Percentiles rank a stretch among this genome's conserved stretches.
These are phyloP conservation scores for Lachancea dasiensis DNA, from an alignment of 805 yeast species.

Conservation along the genomic window DNA sequence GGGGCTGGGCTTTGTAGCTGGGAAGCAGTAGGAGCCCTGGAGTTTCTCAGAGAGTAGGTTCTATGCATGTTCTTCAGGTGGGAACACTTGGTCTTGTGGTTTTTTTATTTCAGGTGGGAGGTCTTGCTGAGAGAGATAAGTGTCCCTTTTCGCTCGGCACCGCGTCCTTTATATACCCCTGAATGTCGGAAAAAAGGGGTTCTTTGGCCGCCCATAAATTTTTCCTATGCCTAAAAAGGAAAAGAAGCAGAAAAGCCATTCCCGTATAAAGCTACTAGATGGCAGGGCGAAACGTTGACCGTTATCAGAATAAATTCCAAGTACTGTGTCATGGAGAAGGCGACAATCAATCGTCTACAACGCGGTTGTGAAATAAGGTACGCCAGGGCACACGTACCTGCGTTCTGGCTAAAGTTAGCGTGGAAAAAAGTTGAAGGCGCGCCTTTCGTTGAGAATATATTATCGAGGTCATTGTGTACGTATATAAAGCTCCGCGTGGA, in stretches of 20 bases:
- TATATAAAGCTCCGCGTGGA: no score
- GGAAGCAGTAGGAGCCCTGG: slow-evolving; percentile 96
- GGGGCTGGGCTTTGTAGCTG: slow-evolving; percentile 95
- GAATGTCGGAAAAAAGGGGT: not conserved
- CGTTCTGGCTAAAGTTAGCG: no score
- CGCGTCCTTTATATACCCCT: not conserved
- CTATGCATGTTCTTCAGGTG: slow-evolving; percentile 65
- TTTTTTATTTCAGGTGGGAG: not conserved
- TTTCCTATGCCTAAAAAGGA: slow-evolving; percentile 1
- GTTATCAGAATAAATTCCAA: no score
- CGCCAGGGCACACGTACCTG: no score
- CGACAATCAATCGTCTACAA: no score
- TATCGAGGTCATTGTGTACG: no score
- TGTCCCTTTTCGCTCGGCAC: not conserved
- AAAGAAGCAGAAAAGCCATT: not conserved
- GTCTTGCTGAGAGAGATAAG: not conserved
- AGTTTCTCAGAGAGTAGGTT: slow-evolving; percentile 92
- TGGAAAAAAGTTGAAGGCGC: no score
- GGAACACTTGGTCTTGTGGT: no score
- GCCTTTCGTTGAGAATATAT: no score
- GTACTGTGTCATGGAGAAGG: no score
- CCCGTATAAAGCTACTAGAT: not conserved
- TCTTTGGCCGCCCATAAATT: no score
- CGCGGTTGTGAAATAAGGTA: no score
- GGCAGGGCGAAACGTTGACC: not conserved